These are phyloP conservation scores for Epichloe bromicola DNA, from an alignment of 2,329 filamentous ascomycete species.

Conservation along the genomic window DNA sequence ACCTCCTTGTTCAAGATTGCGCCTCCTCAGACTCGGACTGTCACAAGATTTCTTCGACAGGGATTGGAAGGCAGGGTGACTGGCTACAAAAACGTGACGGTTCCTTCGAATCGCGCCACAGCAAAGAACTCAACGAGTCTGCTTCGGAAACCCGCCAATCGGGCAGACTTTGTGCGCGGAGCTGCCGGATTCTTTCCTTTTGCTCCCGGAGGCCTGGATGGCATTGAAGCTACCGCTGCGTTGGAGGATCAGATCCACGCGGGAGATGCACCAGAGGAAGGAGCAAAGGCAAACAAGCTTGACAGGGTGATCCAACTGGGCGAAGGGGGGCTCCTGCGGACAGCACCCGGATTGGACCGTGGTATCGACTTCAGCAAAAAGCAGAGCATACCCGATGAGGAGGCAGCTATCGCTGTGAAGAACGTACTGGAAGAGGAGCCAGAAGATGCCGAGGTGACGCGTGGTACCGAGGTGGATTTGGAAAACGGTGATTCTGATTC, in stretches of 20 bases:
- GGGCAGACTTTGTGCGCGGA: slow-evolving; percentile 84
- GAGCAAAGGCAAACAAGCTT: slow-evolving; percentile 43
- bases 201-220: slow-evolving; percentile 77
- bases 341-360: slow-evolving; percentile 68
- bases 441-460: slow-evolving; percentile 21
- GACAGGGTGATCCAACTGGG: slow-evolving; percentile 78
- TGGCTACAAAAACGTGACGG: slow-evolving; percentile 86
- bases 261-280: slow-evolving; percentile 29
- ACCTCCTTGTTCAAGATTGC: slow-evolving; percentile 77
- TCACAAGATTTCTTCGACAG: slow-evolving; percentile 82
- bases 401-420: slow-evolving; percentile 58
- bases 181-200: slow-evolving; percentile 92
- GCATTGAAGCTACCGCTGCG: slow-evolving; percentile 72
- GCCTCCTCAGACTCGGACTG: slow-evolving; percentile 85
- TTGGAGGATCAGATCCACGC: slow-evolving; percentile 63
- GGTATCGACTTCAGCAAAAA: slow-evolving; percentile 60
- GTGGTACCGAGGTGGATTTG: slow-evolving; percentile 17
- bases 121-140: slow-evolving; percentile 93
- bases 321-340: slow-evolving; percentile 65
- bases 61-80: slow-evolving; percentile 87
- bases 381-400: slow-evolving; percentile 40
- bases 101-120: slow-evolving; percentile 76
- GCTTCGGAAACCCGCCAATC: slow-evolving; percentile 68
- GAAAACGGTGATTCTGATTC: slow-evolving; percentile 10
- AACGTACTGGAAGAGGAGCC: slow-evolving; percentile 43